Evolutionary conservation across 2,329 filamentous ascomycete genomes (phyloP), one percentile per base, ranked within the genome.

Genomic region (Diplodia seriata): DNA sequence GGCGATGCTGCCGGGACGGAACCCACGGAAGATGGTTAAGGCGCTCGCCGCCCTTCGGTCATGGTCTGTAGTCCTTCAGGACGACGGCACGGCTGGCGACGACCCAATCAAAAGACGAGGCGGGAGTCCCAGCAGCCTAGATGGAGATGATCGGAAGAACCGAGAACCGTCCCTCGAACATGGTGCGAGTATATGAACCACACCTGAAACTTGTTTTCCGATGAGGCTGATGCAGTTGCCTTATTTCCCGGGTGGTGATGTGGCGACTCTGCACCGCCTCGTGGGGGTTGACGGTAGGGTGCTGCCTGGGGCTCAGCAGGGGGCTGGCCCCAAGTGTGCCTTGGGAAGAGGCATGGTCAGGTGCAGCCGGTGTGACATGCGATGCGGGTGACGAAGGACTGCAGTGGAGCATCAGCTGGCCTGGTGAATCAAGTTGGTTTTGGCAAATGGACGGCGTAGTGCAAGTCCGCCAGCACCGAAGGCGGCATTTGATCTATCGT

Each of bases 241-340:
- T 63, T 51, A 23, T 63, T 63, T 12, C 14, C 4, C 4, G n/a
- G 47, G 43, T 31, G 47, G n/a, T 7, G 38, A n/a, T 31, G 43
- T 51, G 59, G 59, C 59, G 31, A 38, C 43, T 23, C 40, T 63
- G 59, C 59, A 51, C 43, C 47, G 59, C 59, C 59, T 38, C 47
- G 29, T n/a, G 2, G 18, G 23, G 50, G 57, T 4, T 18, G 2
- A 26, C 5, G 47, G 31, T 18, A 23, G 4, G 18, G 47, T 63
- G 59, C 31, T 51, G 59, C 59, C 59, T 63, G 40, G 47, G 47
- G 59, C 31, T 18, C 26, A 36, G 54, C 54, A 20, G 31, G 47
- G 50, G 36, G 23, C n/a, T 12, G 20, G 11, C 18, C 31, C 36
- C 26, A 29, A 63, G 59, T 63, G 15, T 12, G 59, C 59, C 59